Evolutionary conservation across 177 flowering plant genomes (phyloP).

Genomic region (Vitis hybrid): DNA sequence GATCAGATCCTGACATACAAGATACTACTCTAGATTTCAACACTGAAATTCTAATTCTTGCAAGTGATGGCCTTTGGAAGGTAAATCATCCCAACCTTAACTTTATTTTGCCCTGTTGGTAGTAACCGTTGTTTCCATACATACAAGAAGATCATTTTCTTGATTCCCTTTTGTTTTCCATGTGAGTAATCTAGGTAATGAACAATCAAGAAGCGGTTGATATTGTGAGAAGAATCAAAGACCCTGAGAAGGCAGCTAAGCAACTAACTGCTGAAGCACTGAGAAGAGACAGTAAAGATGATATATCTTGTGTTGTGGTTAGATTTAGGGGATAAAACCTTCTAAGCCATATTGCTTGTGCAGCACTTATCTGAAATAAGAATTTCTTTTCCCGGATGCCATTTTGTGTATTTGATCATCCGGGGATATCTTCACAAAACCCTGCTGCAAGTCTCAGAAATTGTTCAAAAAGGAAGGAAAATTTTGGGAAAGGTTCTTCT

Average conservation of each 20-base stretch:
- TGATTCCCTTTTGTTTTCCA: background rate
- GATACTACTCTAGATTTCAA: slow-evolving; percentile 18
- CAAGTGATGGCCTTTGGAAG: slow-evolving; percentile 69
- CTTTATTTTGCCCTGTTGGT: background rate
- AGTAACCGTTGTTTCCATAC: background rate
- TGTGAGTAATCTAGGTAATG: slow-evolving; percentile 57
- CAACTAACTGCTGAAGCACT: slow-evolving; percentile 70
- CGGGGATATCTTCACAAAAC: no score
- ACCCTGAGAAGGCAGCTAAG: slow-evolving; percentile 80
- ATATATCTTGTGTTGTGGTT: slow-evolving; percentile 81
- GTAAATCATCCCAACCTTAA: slow-evolving; percentile 15
- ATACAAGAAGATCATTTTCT: background rate
- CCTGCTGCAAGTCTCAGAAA: no score
- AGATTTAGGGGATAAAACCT: slow-evolving; percentile 48
- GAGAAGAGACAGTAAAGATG: slow-evolving; percentile 75
- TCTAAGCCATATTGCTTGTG: no score
- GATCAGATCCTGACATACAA: slow-evolving; percentile 50
- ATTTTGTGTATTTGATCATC: no score
- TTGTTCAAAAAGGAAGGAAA: no score
- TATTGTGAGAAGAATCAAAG: slow-evolving; percentile 59
- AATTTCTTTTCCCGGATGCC: no score
- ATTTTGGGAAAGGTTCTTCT: no score
- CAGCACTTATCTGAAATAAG: no score
- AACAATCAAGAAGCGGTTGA: slow-evolving; percentile 80
- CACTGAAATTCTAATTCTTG: slow-evolving; percentile 43